Evolutionary conservation across 1,284 basidiomycete genomes (phyloP).

Genomic region (Fomitopsis schrenkii): DNA sequence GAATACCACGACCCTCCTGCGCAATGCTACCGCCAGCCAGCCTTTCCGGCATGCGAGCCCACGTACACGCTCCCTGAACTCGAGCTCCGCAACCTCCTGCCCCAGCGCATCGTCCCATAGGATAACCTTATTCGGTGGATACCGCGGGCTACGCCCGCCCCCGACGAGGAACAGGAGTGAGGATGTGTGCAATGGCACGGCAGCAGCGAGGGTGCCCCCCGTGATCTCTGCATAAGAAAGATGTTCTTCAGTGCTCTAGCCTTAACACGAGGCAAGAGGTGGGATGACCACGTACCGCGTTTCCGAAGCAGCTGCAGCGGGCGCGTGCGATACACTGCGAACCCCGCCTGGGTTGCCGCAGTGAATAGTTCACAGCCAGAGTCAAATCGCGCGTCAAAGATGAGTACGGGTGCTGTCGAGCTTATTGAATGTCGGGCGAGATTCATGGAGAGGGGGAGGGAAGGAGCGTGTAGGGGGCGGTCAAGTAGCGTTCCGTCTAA

Average conservation of each 20-base stretch:
- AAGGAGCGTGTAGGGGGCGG: constrained; percentile 11
- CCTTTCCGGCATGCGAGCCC: constrained; percentile 78
- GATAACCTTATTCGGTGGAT: constrained; percentile 92
- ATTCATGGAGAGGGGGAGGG: constrained; percentile 60
- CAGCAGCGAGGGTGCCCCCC: constrained; percentile 77
- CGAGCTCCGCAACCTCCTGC: constrained; percentile 81
- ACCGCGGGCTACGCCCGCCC: constrained; percentile 86
- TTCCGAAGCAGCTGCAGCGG: constrained; percentile 78
- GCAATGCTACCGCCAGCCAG: constrained; percentile 81
- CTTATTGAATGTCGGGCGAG: constrained; percentile 84
- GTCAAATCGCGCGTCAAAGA: constrained; percentile 77
- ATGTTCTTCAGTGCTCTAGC: constrained; percentile 4
- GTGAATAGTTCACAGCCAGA: constrained; percentile 79
- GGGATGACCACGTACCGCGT: constrained; percentile 49
- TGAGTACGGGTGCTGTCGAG: constrained; percentile 71
- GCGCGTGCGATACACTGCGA: constrained; percentile 80
- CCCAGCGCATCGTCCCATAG: constrained; percentile 82
- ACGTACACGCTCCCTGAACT: constrained; percentile 86
- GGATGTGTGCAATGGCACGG: constrained; percentile 77
- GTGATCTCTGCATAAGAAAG: constrained; percentile 49
- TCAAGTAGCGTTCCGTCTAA: not conserved
- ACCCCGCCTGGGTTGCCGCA: constrained; percentile 78
- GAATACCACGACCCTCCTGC: constrained; percentile 78
- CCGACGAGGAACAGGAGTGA: constrained; percentile 89
- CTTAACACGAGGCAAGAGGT: constrained; percentile 7